phyloP scores from a whole-genome alignment of 2,329 filamentous ascomycete genomes.

The Botrytis fragariae region DNA sequence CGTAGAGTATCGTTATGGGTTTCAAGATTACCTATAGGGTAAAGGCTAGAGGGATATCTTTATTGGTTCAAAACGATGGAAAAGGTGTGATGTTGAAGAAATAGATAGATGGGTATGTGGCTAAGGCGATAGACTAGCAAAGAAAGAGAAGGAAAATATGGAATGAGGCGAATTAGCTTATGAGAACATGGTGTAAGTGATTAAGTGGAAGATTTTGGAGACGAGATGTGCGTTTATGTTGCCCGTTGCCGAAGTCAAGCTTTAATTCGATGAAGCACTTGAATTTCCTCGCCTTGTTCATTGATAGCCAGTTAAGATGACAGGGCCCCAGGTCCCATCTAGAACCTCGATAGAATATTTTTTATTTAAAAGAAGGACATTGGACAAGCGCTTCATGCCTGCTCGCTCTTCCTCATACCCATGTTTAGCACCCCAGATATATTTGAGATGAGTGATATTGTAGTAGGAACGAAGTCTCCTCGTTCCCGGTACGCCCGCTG shows the following conservation, averaged over 20 bases:
- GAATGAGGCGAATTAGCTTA: conserved; percentile 17
- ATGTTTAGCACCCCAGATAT: conserved; percentile 11
- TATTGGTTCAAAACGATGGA: neutral
- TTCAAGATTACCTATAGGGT: conserved; percentile 13
- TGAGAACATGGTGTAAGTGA: conserved; percentile 14
- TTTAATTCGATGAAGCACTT: conserved; percentile 21
- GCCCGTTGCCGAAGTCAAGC: conserved; percentile 18
- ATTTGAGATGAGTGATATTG: conserved; percentile 16
- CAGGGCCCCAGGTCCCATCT: conserved; percentile 16
- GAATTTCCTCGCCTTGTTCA: conserved; percentile 20
- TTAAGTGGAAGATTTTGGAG: conserved; percentile 16
- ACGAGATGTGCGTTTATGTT: conserved; percentile 21
- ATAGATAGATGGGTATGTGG: conserved; percentile 5
- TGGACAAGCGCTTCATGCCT: conserved; percentile 14
- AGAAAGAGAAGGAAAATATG: conserved; percentile 14
- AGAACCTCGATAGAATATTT: conserved; percentile 6
- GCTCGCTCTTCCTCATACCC: conserved; percentile 10
- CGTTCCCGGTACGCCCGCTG: neutral
- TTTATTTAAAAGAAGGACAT: conserved; percentile 9
- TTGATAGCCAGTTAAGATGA: conserved; percentile 15
- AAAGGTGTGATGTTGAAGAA: conserved; percentile 2
- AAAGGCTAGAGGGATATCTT: neutral
- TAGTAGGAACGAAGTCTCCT: neutral
- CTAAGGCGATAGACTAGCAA: conserved; percentile 12
- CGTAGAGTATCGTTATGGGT: conserved; percentile 9